Evolutionary conservation across 2,329 filamentous ascomycete genomes (phyloP).

Genomic region (Westerdykella ornata): DNA sequence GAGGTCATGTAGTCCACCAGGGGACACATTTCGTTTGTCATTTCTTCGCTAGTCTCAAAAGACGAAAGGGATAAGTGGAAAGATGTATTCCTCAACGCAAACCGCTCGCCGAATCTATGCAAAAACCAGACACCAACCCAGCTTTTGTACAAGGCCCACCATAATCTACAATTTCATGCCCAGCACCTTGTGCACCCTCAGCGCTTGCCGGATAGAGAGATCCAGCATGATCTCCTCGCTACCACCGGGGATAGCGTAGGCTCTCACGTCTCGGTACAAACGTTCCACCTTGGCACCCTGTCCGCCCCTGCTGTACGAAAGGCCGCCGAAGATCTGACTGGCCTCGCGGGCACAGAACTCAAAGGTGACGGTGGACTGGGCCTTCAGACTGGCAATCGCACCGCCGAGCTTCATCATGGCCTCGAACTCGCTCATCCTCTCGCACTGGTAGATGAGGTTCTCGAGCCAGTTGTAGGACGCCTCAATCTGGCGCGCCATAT

Average conservation of each 20-base stretch:
- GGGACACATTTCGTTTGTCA: too few relatives aligned
- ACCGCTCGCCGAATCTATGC: too few relatives aligned
- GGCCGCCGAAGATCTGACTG: conserved; percentile 91
- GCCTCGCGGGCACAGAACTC: conserved; percentile 97
- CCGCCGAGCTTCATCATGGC: conserved; percentile 94
- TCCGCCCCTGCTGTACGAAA: conserved; percentile 86
- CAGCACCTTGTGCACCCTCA: conserved; percentile 81
- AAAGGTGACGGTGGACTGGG: conserved; percentile 87
- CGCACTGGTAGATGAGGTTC: conserved; percentile 86
- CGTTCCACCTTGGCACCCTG: conserved; percentile 95
- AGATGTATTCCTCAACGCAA: too few relatives aligned
- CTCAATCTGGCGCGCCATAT: conserved; percentile 98
- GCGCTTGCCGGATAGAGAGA: conserved; percentile 81
- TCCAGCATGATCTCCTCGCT: conserved; percentile 99
- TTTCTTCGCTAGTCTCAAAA: too few relatives aligned
- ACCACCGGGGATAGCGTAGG: conserved; percentile 90
- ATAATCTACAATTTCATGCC: conserved; percentile 82
- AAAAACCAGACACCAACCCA: too few relatives aligned
- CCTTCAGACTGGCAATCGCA: conserved; percentile 88
- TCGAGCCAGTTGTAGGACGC: conserved; percentile 96
- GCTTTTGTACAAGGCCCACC: too few relatives aligned
- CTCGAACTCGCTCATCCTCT: conserved; percentile 85
- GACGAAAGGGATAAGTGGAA: too few relatives aligned
- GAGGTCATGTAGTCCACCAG: too few relatives aligned
- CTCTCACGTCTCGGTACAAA: conserved; percentile 88